Percentiles rank a stretch among this genome's conserved stretches.
Evolutionary conservation across 2,329 filamentous ascomycete species (phyloP).

Genomic region (Chaetomium sp.): DNA sequence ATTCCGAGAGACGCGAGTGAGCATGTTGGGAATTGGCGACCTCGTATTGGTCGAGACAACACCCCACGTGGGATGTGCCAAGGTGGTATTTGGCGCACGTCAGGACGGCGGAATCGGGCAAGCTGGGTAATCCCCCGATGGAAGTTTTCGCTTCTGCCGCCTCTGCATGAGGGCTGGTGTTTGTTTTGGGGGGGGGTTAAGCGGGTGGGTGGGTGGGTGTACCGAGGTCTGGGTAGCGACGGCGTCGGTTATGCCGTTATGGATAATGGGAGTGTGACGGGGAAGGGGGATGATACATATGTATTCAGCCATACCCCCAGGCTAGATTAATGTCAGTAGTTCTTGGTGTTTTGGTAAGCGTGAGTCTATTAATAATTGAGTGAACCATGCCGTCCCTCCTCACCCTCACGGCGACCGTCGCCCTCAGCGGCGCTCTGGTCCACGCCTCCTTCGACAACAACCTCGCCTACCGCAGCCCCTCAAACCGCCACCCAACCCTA

Average conservation of each 20-base stretch:
- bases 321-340: too few relatives aligned
- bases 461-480: conserved; percentile 12
- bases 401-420: neutral
- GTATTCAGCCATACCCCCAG: too few relatives aligned
- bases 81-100: neutral
- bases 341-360: too few relatives aligned
- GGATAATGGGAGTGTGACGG: neutral
- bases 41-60: conserved; percentile 1
- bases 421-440: neutral
- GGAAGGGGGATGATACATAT: too few relatives aligned
- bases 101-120: neutral
- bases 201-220: neutral
- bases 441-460: conserved; percentile 10
- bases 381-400: conserved; percentile 5
- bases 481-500: conserved; percentile 10
- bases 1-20: neutral
- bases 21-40: conserved; percentile 1
- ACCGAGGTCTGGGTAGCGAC: neutral
- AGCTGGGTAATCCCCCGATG: too few relatives aligned
- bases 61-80: conserved; percentile 10
- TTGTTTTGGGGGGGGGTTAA: too few relatives aligned
- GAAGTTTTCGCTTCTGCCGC: too few relatives aligned
- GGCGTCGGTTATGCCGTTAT: neutral
- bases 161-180: too few relatives aligned
- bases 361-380: too few relatives aligned